Evolutionary conservation across 345 rosid species (phyloP), one percentile per base, ranked within the genome.

Genomic region (Pugionium cornutum): DNA sequence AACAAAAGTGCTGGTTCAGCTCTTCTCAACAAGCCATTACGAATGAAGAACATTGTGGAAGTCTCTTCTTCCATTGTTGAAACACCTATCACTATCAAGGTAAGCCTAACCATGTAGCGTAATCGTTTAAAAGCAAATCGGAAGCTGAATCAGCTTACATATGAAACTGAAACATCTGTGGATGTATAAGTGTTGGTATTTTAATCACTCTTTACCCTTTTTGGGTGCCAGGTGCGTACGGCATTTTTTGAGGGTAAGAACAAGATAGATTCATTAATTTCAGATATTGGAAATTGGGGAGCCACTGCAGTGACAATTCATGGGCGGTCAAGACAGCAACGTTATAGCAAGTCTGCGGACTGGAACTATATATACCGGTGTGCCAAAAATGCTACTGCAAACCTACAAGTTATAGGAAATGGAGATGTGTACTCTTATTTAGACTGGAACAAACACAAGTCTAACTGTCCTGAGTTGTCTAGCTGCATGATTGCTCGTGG

Each of bases 401-500:
- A 78, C 50, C 70, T 86, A 60, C 95, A 85, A 80, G 95, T 88
- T 58, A 58, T 90, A 36, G 96, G 97, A 58, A 94, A 86, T 71
- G 97, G 99, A 53, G 99, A 86, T 77, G 72, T 88, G 43, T 88
- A 74, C 70, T 88, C 97, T 6, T 83, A 82, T 70, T n/a, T 77
- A 64, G 97, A 88, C 72, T 88, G 99, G 99, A 88, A 88, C 75
- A 80, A 77, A 61, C 95, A 78, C 77, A 79, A 69, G 67, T 76
- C 82, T 60, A 89, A 88, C 77, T 85, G 91, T 73, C 88, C 88
- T 46, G 77, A 91, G 80, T 87, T 94, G 57, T 72, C 91, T 55
- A 71, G 92, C 32, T 83, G 85, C 83, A 86, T 94, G 95, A 86
- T 94, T 83, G 95, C 97, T 68, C 90, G 97, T 62, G 97, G 97